Percentiles rank a stretch among this genome's conserved stretches.
phyloP scores from a whole-genome alignment of 768 basidiomycete species.

The Holtermannia corniformis region DNA sequence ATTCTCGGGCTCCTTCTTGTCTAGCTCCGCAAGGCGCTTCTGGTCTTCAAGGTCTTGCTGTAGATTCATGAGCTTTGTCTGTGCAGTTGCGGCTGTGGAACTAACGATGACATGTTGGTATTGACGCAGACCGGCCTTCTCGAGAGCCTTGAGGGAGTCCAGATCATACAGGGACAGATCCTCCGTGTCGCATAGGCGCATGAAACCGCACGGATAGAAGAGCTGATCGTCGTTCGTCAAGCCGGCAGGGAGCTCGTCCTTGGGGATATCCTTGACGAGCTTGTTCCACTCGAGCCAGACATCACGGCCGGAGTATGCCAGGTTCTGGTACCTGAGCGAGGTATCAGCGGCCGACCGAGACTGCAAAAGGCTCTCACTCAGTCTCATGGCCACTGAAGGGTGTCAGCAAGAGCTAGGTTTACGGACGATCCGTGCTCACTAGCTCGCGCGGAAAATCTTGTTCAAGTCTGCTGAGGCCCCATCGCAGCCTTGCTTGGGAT shows the following conservation, averaged over 20 bases:
- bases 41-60: conserved; percentile 3
- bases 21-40: neutral
- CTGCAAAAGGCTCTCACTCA: too few relatives aligned
- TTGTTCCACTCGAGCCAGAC: conserved; percentile 23
- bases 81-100: neutral
- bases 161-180: conserved; percentile 14
- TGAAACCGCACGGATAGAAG: conserved; percentile 14
- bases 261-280: conserved; percentile 6
- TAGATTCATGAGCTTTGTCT: neutral
- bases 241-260: conserved; percentile 13
- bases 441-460: conserved; percentile 25
- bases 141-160: conserved; percentile 12
- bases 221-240: conserved; percentile 11
- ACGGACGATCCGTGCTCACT: too few relatives aligned
- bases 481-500: conserved; percentile 19
- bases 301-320: conserved; percentile 14
- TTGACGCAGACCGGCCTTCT: conserved; percentile 18
- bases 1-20: conserved; percentile 1
- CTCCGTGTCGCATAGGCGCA: conserved; percentile 8
- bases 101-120: conserved; percentile 14
- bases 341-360: conserved; percentile 10
- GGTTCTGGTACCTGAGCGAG: conserved; percentile 20
- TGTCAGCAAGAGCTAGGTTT: conserved; percentile 17
- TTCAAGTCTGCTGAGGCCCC: conserved; percentile 18
- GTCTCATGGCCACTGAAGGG: neutral